Evolutionary conservation across 176 grass and related monocot genomes (phyloP).

Genomic region (Ensete ventricosum): DNA sequence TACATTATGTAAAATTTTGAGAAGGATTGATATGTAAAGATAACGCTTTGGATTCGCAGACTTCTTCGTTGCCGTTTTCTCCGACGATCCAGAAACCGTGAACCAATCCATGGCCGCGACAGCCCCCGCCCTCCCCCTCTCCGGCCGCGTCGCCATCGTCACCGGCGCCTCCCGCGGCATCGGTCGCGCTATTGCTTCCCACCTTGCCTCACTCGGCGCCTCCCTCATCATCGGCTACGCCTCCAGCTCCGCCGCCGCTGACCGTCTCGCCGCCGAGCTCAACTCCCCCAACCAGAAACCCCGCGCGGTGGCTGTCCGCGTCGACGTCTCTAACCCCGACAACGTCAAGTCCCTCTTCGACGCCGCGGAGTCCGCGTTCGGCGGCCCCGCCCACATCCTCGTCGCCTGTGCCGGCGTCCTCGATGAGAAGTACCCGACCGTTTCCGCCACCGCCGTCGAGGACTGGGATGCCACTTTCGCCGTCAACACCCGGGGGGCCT

Average conservation of each 20-base stretch:
- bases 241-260: slow-evolving; percentile 1
- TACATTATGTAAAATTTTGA: too few species aligned
- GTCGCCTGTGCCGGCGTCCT: slow-evolving; percentile 4
- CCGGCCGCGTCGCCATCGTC: neutral
- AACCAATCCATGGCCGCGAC: neutral
- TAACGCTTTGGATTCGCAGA: too few species aligned
- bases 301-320: neutral
- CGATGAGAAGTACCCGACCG: neutral
- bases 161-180: slow-evolving; percentile 3
- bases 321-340: neutral
- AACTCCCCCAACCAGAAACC: neutral
- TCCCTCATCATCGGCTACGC: neutral
- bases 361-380: neutral
- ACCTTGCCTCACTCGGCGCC: neutral
- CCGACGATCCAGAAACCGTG: too few species aligned
- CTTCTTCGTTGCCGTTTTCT: too few species aligned
- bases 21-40: too few species aligned
- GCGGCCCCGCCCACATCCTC: neutral
- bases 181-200: neutral
- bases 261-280: neutral
- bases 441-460: neutral
- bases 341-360: neutral
- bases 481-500: slow-evolving; percentile 2
- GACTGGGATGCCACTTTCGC: slow-evolving; percentile 2
- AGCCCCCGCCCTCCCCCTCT: neutral